Conservation (phyloP, 169 alveolate genomes). For the Plasmodium billcollinsi region DNA sequence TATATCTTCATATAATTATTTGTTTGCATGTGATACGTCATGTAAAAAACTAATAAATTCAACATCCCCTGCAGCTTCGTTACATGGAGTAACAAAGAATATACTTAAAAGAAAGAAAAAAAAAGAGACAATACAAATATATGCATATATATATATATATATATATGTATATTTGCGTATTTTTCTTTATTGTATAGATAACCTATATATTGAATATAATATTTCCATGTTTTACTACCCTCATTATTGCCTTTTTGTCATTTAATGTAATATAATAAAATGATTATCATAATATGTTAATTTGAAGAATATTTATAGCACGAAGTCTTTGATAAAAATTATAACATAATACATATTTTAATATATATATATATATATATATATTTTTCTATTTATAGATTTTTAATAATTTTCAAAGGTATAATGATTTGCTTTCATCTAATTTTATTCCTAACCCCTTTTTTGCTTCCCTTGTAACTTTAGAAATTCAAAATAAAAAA, state of each 20-base stretch:
- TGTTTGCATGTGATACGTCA: constrained; percentile 24
- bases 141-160: background rate
- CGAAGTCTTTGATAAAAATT: too few species aligned
- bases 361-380: background rate
- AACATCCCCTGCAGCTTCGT: constrained; percentile 71
- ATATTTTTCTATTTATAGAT: constrained; percentile 14
- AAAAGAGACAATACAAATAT: background rate
- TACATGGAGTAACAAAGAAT: constrained; percentile 42
- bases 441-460: constrained; percentile 53
- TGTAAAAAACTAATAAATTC: constrained; percentile 58
- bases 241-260: constrained; percentile 35
- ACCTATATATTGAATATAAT: constrained; percentile 54
- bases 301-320: too few species aligned
- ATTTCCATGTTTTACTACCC: constrained; percentile 55
- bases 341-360: too few species aligned
- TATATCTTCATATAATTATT: constrained; percentile 50
- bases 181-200: constrained; percentile 15
- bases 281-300: too few species aligned
- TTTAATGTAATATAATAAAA: constrained; percentile 26
- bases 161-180: background rate
- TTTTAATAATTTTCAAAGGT: constrained; percentile 47
- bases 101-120: background rate
- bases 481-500: background rate
- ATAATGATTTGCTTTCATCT: constrained; percentile 30
- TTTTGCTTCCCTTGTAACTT: constrained; percentile 52